Evolutionary conservation across 768 basidiomycete species (phyloP).

Genomic region (Tulasnella sp.): DNA sequence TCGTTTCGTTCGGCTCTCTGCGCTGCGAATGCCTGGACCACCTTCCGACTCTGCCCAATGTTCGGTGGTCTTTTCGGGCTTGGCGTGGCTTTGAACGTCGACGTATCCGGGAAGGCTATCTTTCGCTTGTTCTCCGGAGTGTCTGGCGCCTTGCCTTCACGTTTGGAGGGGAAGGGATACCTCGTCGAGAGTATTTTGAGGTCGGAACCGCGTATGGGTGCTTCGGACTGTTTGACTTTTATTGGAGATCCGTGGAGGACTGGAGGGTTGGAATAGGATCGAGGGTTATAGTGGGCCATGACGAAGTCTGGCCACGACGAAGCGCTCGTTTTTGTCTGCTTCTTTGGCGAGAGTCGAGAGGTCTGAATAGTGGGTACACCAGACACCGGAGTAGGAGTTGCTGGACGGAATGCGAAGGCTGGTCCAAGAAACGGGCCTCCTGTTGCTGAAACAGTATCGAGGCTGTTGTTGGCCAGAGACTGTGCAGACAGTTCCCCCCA

Average conservation of each 20-base stretch:
- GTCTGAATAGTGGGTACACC: no score
- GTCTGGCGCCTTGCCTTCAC: background rate
- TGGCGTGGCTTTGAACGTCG: background rate
- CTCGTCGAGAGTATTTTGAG: background rate
- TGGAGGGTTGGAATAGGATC: background rate
- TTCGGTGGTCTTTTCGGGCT: background rate
- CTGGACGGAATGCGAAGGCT: no score
- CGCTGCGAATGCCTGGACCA: background rate
- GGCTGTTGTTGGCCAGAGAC: no score
- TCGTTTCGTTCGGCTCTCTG: background rate
- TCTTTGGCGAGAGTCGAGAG: no score
- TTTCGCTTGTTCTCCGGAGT: background rate
- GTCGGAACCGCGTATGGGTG: background rate
- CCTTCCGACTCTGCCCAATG: background rate
- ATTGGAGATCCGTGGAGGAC: background rate
- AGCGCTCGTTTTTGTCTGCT: no score
- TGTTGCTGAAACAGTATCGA: no score
- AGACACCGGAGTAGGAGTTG: no score
- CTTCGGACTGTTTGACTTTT: background rate
- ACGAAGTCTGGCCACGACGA: no score
- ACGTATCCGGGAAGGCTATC: background rate
- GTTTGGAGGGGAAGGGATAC: background rate
- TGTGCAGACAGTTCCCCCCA: no score
- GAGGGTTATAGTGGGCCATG: no score
- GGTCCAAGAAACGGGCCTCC: no score